phyloP scores from a whole-genome alignment of 495 filamentous ascomycete species.

The Trichoderma erinaceum region DNA sequence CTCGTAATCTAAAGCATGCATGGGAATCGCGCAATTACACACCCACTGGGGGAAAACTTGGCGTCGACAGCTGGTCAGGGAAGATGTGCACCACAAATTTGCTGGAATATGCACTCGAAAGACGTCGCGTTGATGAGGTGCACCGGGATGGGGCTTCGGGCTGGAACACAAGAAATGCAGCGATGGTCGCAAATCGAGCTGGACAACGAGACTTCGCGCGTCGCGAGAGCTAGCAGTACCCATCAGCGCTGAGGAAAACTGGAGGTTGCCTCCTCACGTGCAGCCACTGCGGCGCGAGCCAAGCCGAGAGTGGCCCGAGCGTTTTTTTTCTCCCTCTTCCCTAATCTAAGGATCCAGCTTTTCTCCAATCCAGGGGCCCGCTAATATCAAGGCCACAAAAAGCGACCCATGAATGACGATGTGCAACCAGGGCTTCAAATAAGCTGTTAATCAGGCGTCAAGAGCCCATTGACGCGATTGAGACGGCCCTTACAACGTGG shows the following conservation, averaged over 20 bases:
- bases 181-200: conserved; percentile 4
- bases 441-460: neutral
- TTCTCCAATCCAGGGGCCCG: neutral
- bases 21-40: conserved; percentile 10
- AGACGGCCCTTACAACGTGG: neutral
- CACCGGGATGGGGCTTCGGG: neutral
- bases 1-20: neutral
- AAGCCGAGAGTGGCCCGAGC: conserved; percentile 11
- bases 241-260: neutral
- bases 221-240: neutral
- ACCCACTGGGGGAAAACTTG: neutral
- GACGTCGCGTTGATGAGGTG: neutral
- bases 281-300: neutral
- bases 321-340: neutral
- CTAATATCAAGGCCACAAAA: conserved; percentile 7
- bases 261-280: conserved; percentile 9
- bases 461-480: neutral
- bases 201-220: conserved; percentile 8
- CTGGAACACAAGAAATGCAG: neutral
- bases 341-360: neutral
- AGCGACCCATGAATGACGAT: conserved; percentile 15
- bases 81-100: neutral
- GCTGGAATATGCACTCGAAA: neutral
- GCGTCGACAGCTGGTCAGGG: neutral
- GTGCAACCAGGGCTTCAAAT: conserved; percentile 12